Evolutionary conservation across 2,329 filamentous ascomycete genomes (phyloP), one percentile per base, ranked within the genome.

Genomic region (Epichloe baconii): DNA sequence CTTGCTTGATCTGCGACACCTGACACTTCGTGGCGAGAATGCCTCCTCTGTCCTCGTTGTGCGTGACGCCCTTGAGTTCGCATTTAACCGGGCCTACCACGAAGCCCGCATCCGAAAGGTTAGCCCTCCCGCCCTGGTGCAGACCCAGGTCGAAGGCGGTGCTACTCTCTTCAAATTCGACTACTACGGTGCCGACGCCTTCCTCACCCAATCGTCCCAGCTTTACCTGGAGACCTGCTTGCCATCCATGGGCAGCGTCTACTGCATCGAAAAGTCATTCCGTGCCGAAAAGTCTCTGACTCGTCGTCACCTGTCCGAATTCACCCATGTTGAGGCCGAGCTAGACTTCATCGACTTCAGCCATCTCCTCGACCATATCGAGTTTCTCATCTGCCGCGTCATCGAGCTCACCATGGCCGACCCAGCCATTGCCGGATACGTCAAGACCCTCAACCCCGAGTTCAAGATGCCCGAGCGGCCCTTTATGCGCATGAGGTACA

Each of bases 251-350:
- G 93, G 93, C 59, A 88, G 96, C 66, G 89, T 96, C 49, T 98
- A 94, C 78, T 97, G 91, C 66, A 91, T 98, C 62, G 90, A 95
- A 70, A 95, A 95, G 69, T 97, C 91, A 2, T 98, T 98, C 83
- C 90, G 93, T 55, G 93, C 93, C 14, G 93, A 98, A 71, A 96
- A 96, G 73, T 91, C 85, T 6, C 76, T 97, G 52, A 98, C 93
- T 47, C 86, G 93, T 55, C 87, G 93, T 63, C 93, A 98, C 67
- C 72, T 98, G 61, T 87, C 88, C 46, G 93, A 98, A 71, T 98
- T 96, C 74, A 95, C 90, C 1, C 93, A 98, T 72, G 80, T 98
- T 59, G 93, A 98, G 72, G 91, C 85, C 53, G 93, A 98, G 69
- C 78, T 98, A 54, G 93, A 97, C 73, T 97, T 93, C 66, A 95